phyloP scores from a whole-genome alignment of 139 green algal species.

The Chlamydomonas incerta region DNA sequence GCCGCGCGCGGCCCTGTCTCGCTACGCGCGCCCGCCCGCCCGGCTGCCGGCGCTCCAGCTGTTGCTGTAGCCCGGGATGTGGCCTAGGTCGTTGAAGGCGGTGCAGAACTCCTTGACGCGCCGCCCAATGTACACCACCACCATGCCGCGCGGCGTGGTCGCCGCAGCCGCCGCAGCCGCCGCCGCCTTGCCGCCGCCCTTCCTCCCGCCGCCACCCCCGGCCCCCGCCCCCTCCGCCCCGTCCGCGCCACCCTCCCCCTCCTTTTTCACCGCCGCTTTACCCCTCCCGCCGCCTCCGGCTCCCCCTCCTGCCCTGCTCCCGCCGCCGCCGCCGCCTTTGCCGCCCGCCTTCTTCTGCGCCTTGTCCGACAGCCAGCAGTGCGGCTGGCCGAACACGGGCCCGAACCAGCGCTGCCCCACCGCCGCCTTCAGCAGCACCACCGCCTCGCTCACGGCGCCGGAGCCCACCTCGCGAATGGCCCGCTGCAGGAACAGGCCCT shows the following conservation, averaged over 20 bases:
- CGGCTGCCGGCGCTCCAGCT: neutral
- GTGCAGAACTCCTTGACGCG: slow-evolving; percentile 28
- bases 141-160: slow-evolving; percentile 36
- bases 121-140: slow-evolving; percentile 35
- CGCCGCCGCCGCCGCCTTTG: neutral
- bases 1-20: too few relatives aligned
- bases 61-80: slow-evolving; percentile 35
- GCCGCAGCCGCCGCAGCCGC: neutral
- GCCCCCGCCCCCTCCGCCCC: too few relatives aligned
- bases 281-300: neutral
- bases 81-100: slow-evolving; percentile 16
- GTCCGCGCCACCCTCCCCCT: neutral
- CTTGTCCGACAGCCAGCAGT: slow-evolving; percentile 36
- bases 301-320: neutral
- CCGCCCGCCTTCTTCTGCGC: slow-evolving; percentile 1
- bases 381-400: slow-evolving; percentile 11
- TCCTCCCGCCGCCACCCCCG: neutral
- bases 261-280: neutral
- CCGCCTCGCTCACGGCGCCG: neutral
- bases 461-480: neutral
- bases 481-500: slow-evolving; percentile 34
- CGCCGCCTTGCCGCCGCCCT: neutral
- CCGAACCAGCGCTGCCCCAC: slow-evolving; percentile 36
- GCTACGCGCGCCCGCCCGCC: too few relatives aligned
- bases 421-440: slow-evolving; percentile 39